Evolutionary conservation across 129 eudicot genomes (phyloP).

Genomic region (Flaveria ramosissima): DNA sequence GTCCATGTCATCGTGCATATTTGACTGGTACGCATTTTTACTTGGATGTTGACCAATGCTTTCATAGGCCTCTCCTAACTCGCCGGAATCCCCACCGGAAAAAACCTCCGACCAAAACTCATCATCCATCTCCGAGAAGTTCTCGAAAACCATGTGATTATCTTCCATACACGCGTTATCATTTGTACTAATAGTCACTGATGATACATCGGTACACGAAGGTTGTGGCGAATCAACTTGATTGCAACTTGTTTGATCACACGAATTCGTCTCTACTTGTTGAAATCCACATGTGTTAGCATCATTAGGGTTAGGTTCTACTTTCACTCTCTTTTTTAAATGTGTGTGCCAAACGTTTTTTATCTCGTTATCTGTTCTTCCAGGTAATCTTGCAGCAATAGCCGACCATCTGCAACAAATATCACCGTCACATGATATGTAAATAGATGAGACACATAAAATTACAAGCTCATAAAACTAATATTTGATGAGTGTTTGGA

Average conservation of each 20-base stretch:
- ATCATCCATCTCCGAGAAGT: constrained; percentile 42
- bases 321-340: constrained; percentile 51
- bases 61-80: constrained; percentile 22
- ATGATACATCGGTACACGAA: constrained; percentile 37
- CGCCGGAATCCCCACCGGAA: constrained; percentile 32
- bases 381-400: constrained; percentile 76
- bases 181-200: constrained; percentile 24
- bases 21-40: constrained; percentile 34
- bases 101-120: constrained; percentile 55
- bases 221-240: constrained; percentile 37
- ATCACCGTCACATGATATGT: neutral
- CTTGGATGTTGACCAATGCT: constrained; percentile 35
- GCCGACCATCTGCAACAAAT: constrained; percentile 66
- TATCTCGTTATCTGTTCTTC: constrained; percentile 81
- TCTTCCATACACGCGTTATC: constrained; percentile 22
- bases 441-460: neutral
- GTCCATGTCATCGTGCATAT: constrained; percentile 47
- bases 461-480: neutral
- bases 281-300: neutral
- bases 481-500: neutral
- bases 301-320: neutral
- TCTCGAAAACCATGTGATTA: constrained; percentile 13
- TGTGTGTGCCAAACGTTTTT: constrained; percentile 88
- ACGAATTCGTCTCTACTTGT: constrained; percentile 19
- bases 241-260: constrained; percentile 19